Evolutionary conservation across 1,139 yeast genomes (phyloP).

Genomic region (Arxiozyma slooffiae): DNA sequence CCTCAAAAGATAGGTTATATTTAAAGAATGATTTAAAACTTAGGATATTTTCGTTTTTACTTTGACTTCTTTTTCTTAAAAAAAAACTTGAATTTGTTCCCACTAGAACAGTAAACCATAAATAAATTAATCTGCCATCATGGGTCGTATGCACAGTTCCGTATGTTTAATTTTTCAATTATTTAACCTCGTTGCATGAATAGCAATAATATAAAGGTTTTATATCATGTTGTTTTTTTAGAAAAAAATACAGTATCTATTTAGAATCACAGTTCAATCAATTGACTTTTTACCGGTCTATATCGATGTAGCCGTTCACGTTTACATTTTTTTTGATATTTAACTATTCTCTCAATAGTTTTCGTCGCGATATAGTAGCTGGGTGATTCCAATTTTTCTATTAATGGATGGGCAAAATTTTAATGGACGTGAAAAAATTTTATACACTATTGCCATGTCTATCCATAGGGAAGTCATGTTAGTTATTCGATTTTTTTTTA

Average conservation of each 20-base stretch:
- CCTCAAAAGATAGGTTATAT: no score
- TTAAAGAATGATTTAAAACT: background rate
- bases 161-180: constrained; percentile 38
- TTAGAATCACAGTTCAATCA: constrained; percentile 22
- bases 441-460: background rate
- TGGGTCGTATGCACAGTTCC: constrained; percentile 77
- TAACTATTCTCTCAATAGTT: background rate
- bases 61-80: no score
- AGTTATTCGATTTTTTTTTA: background rate
- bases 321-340: constrained; percentile 9
- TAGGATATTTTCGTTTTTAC: background rate
- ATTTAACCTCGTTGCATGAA: background rate
- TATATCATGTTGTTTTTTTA: background rate
- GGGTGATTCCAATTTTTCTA: constrained; percentile 28
- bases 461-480: background rate
- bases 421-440: background rate
- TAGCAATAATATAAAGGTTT: background rate
- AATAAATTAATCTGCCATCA: constrained; percentile 38
- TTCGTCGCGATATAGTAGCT: constrained; percentile 24
- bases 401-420: background rate
- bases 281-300: constrained; percentile 24
- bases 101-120: constrained; percentile 8
- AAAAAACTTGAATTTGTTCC: no score
- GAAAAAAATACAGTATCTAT: background rate
- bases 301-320: constrained; percentile 9